Evolutionary conservation across 1,284 basidiomycete genomes (phyloP), one percentile per base, ranked within the genome.

Genomic region (Sanghuangporus baumii): DNA sequence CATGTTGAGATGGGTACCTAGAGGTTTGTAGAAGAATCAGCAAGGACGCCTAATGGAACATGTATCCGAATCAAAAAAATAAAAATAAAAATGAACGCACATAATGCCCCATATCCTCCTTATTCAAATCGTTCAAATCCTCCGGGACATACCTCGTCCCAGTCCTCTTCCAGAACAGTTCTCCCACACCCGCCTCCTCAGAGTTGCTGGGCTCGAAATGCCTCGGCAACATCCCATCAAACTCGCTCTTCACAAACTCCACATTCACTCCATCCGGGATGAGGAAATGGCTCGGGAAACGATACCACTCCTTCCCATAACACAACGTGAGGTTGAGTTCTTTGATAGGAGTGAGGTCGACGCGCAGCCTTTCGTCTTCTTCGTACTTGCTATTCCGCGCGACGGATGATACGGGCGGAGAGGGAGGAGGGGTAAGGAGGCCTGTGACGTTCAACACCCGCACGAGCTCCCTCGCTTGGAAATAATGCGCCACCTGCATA

Each of bases 281-380:
- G 55, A 96, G 83, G 75, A 92, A 98, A 72, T 91, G 89, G 1
- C 91, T 85, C 0, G 96, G 94, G 80, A 96, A 99, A 14, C 96
- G 84, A 72, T 98, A 81, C 97, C 97, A 99, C 75, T 99, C 96
- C 71, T 96, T 93, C 38, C 89, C 94, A 61, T 92, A 82, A 76
- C 97, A 99, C 1, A 99, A 73, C n/a, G 80, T 86, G 61, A 96
- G 74, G 62, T 86, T 84, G 67, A 95, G 84, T n/a, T 84, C 77
- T 61, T 80, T 79, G 67, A 97, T 78, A 0, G 85, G 85, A 1
- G 85, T 74, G 43, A 92, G 79, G 71, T 96, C 89, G 66, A 93
- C 82, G 63, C 81, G 81, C 20, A 82, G 82, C 16, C 74, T 73
- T 48, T 89, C 82, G 7, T 83, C 80, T 57, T 84, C 80, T 54